phyloP scores from a whole-genome alignment of 1,284 basidiomycete genomes.

The Cerrena zonata region DNA sequence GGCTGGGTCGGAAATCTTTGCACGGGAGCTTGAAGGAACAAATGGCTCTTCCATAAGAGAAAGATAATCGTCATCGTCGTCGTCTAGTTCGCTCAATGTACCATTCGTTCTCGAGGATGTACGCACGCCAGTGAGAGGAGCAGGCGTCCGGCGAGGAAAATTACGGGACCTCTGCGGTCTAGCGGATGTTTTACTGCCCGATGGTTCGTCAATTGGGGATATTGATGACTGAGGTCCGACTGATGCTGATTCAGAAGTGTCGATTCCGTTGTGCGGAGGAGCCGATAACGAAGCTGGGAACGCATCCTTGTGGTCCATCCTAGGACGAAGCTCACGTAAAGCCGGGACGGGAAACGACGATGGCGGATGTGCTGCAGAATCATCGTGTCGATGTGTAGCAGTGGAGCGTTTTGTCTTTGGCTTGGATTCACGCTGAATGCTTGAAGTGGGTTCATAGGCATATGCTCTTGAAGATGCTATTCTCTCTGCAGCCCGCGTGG shows the following conservation, averaged over 20 bases:
- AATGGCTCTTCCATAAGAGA: not conserved
- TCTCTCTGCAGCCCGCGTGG: not conserved
- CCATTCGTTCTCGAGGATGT: not conserved
- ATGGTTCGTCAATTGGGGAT: not conserved
- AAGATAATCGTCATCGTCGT: not conserved
- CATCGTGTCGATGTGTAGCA: not conserved
- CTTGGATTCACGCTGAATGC: not conserved
- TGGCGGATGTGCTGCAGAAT: not conserved
- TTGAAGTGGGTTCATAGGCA: not conserved
- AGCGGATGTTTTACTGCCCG: not conserved
- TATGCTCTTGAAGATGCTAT: not conserved
- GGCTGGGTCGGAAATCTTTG: not conserved
- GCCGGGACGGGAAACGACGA: not conserved
- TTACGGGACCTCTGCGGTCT: slow-evolving; percentile 16
- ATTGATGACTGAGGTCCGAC: not conserved
- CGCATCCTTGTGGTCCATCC: not conserved
- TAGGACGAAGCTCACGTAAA: not conserved
- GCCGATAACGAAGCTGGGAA: not conserved
- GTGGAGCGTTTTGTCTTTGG: not conserved
- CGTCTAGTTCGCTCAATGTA: not conserved
- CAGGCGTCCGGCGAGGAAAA: slow-evolving; percentile 3
- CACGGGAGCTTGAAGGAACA: not conserved
- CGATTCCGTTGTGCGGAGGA: not conserved
- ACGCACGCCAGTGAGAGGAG: not conserved
- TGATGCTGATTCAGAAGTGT: not conserved